These are phyloP conservation scores for Apiotrichum gracile DNA, from an alignment of 1,284 basidiomycete species.

Conservation along the genomic window DNA sequence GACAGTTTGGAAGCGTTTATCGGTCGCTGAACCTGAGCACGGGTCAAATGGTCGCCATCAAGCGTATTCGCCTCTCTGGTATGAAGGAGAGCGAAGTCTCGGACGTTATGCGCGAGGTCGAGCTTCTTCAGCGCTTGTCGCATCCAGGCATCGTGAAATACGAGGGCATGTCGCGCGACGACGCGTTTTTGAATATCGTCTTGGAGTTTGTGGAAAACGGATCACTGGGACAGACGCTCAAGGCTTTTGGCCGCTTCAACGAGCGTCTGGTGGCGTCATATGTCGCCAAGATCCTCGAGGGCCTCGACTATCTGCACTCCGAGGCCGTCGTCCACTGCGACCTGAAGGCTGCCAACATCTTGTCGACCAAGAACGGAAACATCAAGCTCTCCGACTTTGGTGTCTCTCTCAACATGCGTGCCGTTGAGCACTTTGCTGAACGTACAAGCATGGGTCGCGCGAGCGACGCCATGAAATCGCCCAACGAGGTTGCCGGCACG, in stretches of 20 bases:
- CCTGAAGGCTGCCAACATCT: conserved; percentile 84
- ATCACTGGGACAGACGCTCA: conserved; percentile 81
- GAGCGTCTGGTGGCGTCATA: conserved; percentile 82
- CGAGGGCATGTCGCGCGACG: conserved; percentile 82
- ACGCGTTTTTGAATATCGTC: conserved; percentile 79
- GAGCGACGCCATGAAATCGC: conserved; percentile 4
- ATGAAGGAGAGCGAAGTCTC: conserved; percentile 76
- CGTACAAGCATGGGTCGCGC: conserved; percentile 42
- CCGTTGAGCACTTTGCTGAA: conserved; percentile 65
- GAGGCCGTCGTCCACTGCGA: conserved; percentile 96
- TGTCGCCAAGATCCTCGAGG: conserved; percentile 89
- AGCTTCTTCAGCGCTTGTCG: conserved; percentile 75
- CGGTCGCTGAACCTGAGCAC: conserved; percentile 84
- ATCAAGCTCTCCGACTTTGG: conserved; percentile 56
- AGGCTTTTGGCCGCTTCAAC: conserved; percentile 84
- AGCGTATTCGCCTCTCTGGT: conserved; percentile 80
- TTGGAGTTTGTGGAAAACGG: conserved; percentile 95
- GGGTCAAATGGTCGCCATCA: conserved; percentile 91
- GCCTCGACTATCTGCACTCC: conserved; percentile 89
- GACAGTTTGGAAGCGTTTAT: conserved; percentile 94
- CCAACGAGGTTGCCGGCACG: conserved; percentile 66
- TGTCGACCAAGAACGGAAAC: conserved; percentile 54
- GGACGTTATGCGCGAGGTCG: conserved; percentile 85
- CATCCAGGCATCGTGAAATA: conserved; percentile 95
- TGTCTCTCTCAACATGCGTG: conserved; percentile 51